These are phyloP conservation scores for Heteromeles arbutifolia DNA, from an alignment of 306 rosid genomes.

Conservation along the genomic window DNA sequence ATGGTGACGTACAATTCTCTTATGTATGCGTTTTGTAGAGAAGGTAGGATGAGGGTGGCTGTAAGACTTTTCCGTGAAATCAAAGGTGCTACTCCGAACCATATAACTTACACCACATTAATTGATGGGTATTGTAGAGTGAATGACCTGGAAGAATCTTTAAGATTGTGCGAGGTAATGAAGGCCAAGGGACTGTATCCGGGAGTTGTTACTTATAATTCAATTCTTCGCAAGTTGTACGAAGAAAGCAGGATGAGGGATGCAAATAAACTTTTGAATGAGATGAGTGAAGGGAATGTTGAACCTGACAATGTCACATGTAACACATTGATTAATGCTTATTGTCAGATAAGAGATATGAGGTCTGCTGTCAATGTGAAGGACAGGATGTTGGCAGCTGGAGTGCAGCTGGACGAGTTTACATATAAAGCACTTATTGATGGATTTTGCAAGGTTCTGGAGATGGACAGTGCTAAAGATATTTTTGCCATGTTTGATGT, in stretches of 20 bases:
- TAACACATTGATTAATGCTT: conserved; percentile 83
- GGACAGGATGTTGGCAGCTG: conserved; percentile 68
- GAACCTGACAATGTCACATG: conserved; percentile 81
- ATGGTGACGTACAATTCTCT: conserved; percentile 75
- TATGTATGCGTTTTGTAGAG: conserved; percentile 68
- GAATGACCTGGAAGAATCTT: conserved; percentile 65
- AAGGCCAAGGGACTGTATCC: conserved; percentile 62
- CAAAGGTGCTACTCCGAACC: conserved; percentile 53
- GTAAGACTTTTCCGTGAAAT: conserved; percentile 61
- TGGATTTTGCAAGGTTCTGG: conserved; percentile 60
- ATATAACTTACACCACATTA: conserved; percentile 71
- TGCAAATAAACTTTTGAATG: conserved; percentile 69
- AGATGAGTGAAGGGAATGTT: conserved; percentile 70
- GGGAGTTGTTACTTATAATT: conserved; percentile 75
- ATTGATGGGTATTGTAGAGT: conserved; percentile 74
- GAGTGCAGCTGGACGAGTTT: conserved; percentile 62
- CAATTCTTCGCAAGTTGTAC: conserved; percentile 68
- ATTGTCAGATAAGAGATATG: conserved; percentile 76
- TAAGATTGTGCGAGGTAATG: conserved; percentile 55
- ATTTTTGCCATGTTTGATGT: conserved; percentile 53
- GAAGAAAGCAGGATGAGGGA: conserved; percentile 76
- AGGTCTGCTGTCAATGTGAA: conserved; percentile 69
- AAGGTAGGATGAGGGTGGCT: conserved; percentile 87
- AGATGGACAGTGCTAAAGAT: conserved; percentile 58
- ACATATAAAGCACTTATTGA: conserved; percentile 76